Conservation (phyloP, 2,329 filamentous ascomycete species). For the Shiraia bambusicola region DNA sequence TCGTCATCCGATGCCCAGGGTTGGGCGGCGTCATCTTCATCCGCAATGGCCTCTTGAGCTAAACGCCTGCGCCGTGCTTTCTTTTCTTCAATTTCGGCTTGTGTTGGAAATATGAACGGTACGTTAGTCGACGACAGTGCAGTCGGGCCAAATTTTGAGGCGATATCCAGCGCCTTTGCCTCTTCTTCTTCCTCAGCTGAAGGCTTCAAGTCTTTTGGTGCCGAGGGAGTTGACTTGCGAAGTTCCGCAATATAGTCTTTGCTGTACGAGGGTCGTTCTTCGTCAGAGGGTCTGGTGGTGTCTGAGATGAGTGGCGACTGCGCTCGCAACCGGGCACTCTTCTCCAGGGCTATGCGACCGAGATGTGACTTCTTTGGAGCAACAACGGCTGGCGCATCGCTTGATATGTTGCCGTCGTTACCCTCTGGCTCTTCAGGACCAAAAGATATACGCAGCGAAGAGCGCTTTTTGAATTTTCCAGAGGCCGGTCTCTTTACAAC, state of each 20-base stretch:
- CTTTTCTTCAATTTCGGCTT: constrained; percentile 84
- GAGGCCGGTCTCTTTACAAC: constrained; percentile 56
- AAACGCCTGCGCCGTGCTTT: constrained; percentile 84
- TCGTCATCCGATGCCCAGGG: constrained; percentile 45
- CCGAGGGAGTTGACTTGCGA: constrained; percentile 80
- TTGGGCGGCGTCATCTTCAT: constrained; percentile 53
- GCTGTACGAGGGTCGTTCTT: constrained; percentile 77
- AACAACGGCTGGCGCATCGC: constrained; percentile 52
- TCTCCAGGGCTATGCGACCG: constrained; percentile 65
- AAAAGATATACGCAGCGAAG: constrained; percentile 75
- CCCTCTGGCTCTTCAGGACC: constrained; percentile 59
- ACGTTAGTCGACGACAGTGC: constrained; percentile 37
- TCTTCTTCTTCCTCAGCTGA: constrained; percentile 47
- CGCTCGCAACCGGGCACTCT: constrained; percentile 64
- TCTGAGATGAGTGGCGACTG: constrained; percentile 50
- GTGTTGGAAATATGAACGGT: constrained; percentile 66
- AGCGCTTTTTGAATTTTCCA: constrained; percentile 67
- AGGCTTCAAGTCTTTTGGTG: constrained; percentile 63
- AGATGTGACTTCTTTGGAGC: constrained; percentile 65
- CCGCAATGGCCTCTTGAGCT: constrained; percentile 67
- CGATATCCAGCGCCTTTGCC: constrained; percentile 49
- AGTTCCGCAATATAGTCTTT: constrained; percentile 85
- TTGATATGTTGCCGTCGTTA: constrained; percentile 55
- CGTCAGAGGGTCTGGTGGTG: constrained; percentile 57
- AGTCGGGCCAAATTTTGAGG: constrained; percentile 58